Evolutionary conservation across 345 rosid species (phyloP), one percentile per base, ranked within the genome.

Genomic region (Murraya paniculata): DNA sequence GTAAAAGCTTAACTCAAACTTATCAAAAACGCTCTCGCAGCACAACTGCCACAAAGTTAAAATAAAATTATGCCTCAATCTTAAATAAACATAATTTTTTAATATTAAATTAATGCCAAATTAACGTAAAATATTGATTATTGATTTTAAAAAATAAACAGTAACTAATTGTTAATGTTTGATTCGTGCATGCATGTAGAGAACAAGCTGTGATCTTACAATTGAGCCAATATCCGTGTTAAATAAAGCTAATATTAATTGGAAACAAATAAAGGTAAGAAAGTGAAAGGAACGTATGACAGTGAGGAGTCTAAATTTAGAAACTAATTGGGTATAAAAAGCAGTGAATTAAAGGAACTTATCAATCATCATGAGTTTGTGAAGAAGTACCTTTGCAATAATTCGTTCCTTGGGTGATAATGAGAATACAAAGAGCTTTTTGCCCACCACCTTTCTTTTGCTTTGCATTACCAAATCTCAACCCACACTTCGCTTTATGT

Each of bases 381-480:
- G 35, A 5, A 5, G 67, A 2, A 53, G 57, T 53, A 59, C 66
- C 56, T 60, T 73, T 16, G 19, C n/a, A 21, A n/a, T 36, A 6
- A 22, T 5, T 55, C 16, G 59, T 64, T 58, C 55, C n/a, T 1
- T 16, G 36, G 1, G 8, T 62, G 67, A 0, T 36, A 14, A n/a
- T 35, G 35, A 73, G 65, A 72, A 72, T 27, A 1, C 76, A 25
- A 58, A 73, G 56, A 59, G 4, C 31, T 21, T n/a, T 21, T 71
- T 59, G 39, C 35, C 56, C 25, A 60, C 67, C 77, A 60, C 59
- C 35, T 70, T 73, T 57, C 13, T 70, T 53, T 70, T 7, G 28
- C 58, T 19, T 19, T 18, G 38, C 38, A 9, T 36, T 24, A 57
- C 5, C 25, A 33, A n/a, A 73, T 61, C 30, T 19, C 30, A 7